A percentile compares a stretch with the other conserved stretches of the same genome.
phyloP scores from a whole-genome alignment of 2,329 filamentous ascomycete species.

The Paecilomyces sp. region DNA sequence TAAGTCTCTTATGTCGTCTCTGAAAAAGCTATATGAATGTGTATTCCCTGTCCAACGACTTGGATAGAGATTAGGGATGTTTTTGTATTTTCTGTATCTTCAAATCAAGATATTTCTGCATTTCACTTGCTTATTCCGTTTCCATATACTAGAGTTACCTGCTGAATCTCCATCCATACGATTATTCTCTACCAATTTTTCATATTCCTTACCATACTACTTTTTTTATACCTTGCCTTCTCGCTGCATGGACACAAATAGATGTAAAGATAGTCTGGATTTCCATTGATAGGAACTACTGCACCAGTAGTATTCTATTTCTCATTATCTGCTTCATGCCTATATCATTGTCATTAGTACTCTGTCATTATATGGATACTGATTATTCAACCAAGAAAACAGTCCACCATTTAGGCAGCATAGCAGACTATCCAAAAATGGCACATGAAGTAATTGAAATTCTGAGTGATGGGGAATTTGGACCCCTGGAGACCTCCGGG shows the following conservation, averaged over 20 bases:
- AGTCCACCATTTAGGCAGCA: not conserved
- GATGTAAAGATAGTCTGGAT: not conserved
- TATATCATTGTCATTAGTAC: not conserved
- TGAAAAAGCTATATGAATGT: too few species aligned
- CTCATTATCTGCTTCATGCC: not conserved
- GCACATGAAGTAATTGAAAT: not conserved
- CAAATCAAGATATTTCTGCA: not conserved
- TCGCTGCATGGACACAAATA: not conserved
- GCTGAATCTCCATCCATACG: not conserved
- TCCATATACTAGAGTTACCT: not conserved
- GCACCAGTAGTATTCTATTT: not conserved
- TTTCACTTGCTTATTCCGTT: not conserved
- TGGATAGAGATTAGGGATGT: too few species aligned
- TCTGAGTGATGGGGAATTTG: not conserved
- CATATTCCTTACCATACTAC: not conserved
- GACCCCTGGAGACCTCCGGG: not conserved
- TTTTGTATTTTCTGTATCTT: not conserved
- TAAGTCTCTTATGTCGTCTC: too few species aligned
- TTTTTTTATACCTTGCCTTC: not conserved
- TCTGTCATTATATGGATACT: not conserved
- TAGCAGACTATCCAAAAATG: not conserved
- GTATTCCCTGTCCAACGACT: too few species aligned
- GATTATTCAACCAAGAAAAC: not conserved
- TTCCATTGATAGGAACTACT: not conserved
- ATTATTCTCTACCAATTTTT: not conserved